Evolutionary conservation across 208 protist species (phyloP).

Genomic region (Baffinella frigidus): DNA sequence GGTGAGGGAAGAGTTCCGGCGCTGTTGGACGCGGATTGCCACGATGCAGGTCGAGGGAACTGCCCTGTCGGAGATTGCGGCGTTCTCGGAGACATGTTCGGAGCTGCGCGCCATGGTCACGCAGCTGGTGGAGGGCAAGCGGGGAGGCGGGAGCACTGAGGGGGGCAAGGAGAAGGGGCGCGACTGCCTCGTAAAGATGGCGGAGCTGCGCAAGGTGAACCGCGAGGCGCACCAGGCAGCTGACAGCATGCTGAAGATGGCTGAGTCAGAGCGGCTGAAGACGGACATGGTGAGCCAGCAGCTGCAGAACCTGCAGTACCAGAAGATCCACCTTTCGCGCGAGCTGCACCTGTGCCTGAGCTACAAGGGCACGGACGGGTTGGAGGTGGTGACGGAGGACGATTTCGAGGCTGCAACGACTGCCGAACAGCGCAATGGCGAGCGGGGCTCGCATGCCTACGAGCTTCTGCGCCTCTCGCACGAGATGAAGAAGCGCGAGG

Average conservation of each 20-base stretch:
- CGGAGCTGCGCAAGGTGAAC: constrained; percentile 12
- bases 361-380: background rate
- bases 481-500: constrained; percentile 31
- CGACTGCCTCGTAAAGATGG: constrained; percentile 14
- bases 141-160: background rate
- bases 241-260: background rate
- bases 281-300: constrained; percentile 42
- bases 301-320: constrained; percentile 55
- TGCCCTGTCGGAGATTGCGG: no score
- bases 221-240: constrained; percentile 19
- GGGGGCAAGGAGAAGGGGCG: background rate
- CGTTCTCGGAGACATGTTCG: background rate
- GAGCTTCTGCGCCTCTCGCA: background rate
- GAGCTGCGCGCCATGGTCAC: background rate
- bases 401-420: background rate
- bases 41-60: no score
- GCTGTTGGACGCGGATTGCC: no score
- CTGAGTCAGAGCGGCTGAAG: constrained; percentile 1
- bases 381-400: background rate
- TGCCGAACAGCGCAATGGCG: background rate
- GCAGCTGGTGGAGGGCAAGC: constrained; percentile 17
- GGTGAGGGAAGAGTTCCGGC: no score
- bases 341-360: constrained; percentile 29
- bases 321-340: constrained; percentile 33
- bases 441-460: constrained; percentile 39